Percentiles rank a stretch among this genome's conserved stretches.
These are phyloP conservation scores for Raffaelea deltoideospora DNA, from an alignment of 2,329 filamentous ascomycete species.

Conservation along the genomic window DNA sequence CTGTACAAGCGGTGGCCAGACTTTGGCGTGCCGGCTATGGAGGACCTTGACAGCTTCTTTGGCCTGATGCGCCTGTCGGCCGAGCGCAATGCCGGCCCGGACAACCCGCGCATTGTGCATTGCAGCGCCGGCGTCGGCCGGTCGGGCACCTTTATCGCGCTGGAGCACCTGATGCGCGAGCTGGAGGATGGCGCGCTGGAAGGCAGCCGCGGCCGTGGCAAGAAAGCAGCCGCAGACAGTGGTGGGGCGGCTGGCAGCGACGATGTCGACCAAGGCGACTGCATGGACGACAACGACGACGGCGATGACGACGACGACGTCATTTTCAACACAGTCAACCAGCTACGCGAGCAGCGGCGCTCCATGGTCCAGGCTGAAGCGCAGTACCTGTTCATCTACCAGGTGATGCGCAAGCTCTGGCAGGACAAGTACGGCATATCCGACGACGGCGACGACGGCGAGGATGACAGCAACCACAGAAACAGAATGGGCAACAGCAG, in stretches of 20 bases:
- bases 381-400: constrained; percentile 81
- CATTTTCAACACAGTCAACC: constrained; percentile 65
- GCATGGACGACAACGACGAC: neutral
- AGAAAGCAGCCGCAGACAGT: constrained; percentile 14
- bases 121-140: constrained; percentile 89
- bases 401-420: constrained; percentile 65
- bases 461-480: neutral
- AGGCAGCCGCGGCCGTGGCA: constrained; percentile 8
- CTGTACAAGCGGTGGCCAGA: constrained; percentile 84
- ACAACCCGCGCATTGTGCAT: constrained; percentile 68
- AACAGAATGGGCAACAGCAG: neutral
- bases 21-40: constrained; percentile 62
- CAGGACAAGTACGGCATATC: constrained; percentile 40
- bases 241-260: neutral
- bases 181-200: constrained; percentile 59
- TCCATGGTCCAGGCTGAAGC: constrained; percentile 87
- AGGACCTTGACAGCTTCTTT: constrained; percentile 53
- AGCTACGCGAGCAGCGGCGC: constrained; percentile 71
- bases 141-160: constrained; percentile 86
- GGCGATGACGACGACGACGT: constrained; percentile 6
- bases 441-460: constrained; percentile 14
- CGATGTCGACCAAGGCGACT: neutral
- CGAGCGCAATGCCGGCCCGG: constrained; percentile 34
- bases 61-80: constrained; percentile 54
- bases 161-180: constrained; percentile 83